Evolutionary conservation across 768 basidiomycete species (phyloP).

Genomic region (Mycena albidolilacea): DNA sequence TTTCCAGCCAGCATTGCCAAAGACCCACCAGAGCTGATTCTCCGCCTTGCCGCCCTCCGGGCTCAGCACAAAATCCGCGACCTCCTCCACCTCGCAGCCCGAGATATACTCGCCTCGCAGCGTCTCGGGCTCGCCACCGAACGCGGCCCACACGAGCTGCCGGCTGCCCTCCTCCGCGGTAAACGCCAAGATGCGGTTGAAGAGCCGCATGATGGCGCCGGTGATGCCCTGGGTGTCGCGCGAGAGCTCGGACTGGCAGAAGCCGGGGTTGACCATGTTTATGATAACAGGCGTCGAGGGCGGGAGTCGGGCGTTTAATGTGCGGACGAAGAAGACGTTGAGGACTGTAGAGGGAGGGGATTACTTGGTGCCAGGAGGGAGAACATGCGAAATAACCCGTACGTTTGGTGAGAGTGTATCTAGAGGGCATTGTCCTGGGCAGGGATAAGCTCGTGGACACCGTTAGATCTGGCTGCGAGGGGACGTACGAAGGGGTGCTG

Average conservation of each 20-base stretch:
- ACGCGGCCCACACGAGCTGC: constrained; percentile 39
- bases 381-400: not conserved
- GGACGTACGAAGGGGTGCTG: constrained; percentile 1
- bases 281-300: constrained; percentile 31
- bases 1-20: not conserved
- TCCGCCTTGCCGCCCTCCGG: constrained; percentile 37
- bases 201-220: not conserved
- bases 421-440: not conserved
- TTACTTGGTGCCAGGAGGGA: not conserved
- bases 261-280: constrained; percentile 40
- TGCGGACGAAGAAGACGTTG: constrained; percentile 17
- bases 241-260: constrained; percentile 39
- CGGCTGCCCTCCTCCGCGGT: constrained; percentile 43
- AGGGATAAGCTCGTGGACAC: constrained; percentile 42
- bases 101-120: constrained; percentile 39
- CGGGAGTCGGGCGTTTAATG: constrained; percentile 25
- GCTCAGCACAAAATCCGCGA: constrained; percentile 41
- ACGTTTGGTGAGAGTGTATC: constrained; percentile 31
- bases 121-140: constrained; percentile 17
- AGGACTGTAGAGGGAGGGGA: constrained; percentile 27
- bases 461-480: constrained; percentile 34
- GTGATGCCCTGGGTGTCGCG: not conserved
- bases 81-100: constrained; percentile 32
- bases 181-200: constrained; percentile 31
- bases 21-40: constrained; percentile 35